Evolutionary conservation across 352 stramenopile species (phyloP).

Genomic region (Phytophthora tentaculata): DNA sequence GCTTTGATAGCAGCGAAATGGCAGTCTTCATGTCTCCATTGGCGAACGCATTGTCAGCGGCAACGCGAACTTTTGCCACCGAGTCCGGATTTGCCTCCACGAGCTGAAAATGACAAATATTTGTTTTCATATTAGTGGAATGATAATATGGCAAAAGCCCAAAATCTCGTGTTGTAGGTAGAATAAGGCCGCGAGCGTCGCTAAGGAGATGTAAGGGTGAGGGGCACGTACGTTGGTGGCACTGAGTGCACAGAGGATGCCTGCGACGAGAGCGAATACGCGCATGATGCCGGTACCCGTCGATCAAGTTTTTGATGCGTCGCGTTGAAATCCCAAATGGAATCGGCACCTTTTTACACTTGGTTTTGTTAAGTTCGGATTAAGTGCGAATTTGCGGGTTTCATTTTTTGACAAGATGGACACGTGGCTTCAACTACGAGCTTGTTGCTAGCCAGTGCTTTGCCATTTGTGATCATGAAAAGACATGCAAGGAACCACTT

Average conservation of each 20-base stretch:
- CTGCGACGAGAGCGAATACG: constrained; percentile 32
- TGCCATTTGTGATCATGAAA: not conserved
- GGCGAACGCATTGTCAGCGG: constrained; percentile 80
- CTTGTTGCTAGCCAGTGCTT: not conserved
- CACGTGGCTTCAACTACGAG: constrained; percentile 8
- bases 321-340: constrained; percentile 31
- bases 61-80: constrained; percentile 67
- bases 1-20: constrained; percentile 78
- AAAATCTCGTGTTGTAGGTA: constrained; percentile 13
- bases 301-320: constrained; percentile 1
- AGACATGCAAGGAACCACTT: not conserved
- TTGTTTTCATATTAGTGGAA: constrained; percentile 8
- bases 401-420: not conserved
- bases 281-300: constrained; percentile 29
- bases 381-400: constrained; percentile 7
- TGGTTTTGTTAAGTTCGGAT: constrained; percentile 11
- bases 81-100: constrained; percentile 43
- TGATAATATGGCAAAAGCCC: constrained; percentile 1
- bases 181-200: not conserved
- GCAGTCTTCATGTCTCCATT: constrained; percentile 80
- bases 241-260: constrained; percentile 30
- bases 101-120: constrained; percentile 19
- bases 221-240: constrained; percentile 22
- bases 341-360: constrained; percentile 10
- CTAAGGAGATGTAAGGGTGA: too few species aligned